Evolutionary conservation across 768 basidiomycete species (phyloP), one percentile per base, ranked within the genome.

Genomic region (Trametes cinnabarina): DNA sequence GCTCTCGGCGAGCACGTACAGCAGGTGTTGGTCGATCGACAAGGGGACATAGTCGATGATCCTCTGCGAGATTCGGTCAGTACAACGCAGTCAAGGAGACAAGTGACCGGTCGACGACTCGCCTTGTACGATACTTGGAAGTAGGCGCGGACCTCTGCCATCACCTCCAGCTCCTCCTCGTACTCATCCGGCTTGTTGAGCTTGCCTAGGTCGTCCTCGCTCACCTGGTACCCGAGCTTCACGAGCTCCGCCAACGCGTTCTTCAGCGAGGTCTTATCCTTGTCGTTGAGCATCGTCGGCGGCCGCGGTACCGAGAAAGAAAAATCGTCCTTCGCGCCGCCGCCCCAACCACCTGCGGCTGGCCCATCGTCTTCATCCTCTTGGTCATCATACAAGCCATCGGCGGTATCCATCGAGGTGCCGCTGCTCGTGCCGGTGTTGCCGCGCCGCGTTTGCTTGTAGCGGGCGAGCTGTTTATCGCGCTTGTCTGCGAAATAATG

Each of bases 101-200:
- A 6, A 26, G 43, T 14, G 19, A 14, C 5, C 30, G 30, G 30
- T 11, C 6, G 11, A 11, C 30, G 11, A 55, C 59, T 12, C 63
- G 88, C 88, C 88, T 80, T 66, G 53, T 66, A 66, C 22, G 65
- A 43, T 3, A 66, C 62, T 48, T 88, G 84, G 66, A 89, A 89
- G 58, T 89, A 89, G 0, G 85, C 87, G 5, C 85, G 74, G 3
- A 88, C 85, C 47, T 84, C 80, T 0, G 86, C 85, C 87, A 90
- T 90, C 62, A 90, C 84, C 8, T 66, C 64, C 5, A 88, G 61
- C 0, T 84, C 84, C 0, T 79, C 73, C 37, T 83, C 82, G 77
- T 77, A 80, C 2, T 69, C 69, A 52, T 87, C 85, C 0, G 73
- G 51, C 0, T 80, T 77, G 9, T 84, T 71, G 0, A 88, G 65